Conservation (phyloP, 1,284 basidiomycete species). For the Trametes polyzona region DNA sequence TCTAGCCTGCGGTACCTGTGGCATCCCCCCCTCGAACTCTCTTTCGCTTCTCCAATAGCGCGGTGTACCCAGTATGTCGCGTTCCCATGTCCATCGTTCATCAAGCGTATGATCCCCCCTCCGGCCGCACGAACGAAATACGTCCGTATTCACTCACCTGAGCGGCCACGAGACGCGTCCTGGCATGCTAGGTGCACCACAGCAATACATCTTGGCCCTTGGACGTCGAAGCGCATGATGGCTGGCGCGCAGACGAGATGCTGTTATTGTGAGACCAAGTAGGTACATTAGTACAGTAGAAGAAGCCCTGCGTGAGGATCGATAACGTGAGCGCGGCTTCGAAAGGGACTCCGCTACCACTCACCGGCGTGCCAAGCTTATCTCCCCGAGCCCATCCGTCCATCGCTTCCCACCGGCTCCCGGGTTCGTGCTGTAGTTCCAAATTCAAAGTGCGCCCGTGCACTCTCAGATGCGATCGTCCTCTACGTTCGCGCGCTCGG, state of each 20-base stretch:
- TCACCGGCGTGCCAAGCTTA: slow-evolving; percentile 23
- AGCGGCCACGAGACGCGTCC: slow-evolving; percentile 13
- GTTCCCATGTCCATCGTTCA: slow-evolving; percentile 18
- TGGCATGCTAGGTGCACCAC: neutral
- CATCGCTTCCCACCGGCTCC: slow-evolving; percentile 18
- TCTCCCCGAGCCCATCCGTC: slow-evolving; percentile 10
- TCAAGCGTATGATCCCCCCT: slow-evolving; percentile 7
- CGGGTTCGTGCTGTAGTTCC: neutral
- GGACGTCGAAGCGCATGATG: neutral
- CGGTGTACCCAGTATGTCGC: neutral
- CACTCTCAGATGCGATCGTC: neutral
- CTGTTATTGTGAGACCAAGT: slow-evolving; percentile 15
- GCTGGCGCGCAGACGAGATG: neutral
- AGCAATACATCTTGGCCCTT: neutral
- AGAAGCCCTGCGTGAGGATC: slow-evolving; percentile 17
- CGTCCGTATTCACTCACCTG: slow-evolving; percentile 19
- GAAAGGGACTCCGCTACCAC: slow-evolving; percentile 5
- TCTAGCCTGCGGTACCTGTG: slow-evolving; percentile 20
- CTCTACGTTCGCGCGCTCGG: neutral
- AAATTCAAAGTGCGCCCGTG: neutral
- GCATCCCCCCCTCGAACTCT: slow-evolving; percentile 12
- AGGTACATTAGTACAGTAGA: slow-evolving; percentile 26
- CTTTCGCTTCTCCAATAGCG: slow-evolving; percentile 11
- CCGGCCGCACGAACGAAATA: neutral
- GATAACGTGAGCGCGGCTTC: slow-evolving; percentile 18